Base-by-base conservation (phyloP, 106 monocot genomes). In the Hemerocallis citrina region DNA sequence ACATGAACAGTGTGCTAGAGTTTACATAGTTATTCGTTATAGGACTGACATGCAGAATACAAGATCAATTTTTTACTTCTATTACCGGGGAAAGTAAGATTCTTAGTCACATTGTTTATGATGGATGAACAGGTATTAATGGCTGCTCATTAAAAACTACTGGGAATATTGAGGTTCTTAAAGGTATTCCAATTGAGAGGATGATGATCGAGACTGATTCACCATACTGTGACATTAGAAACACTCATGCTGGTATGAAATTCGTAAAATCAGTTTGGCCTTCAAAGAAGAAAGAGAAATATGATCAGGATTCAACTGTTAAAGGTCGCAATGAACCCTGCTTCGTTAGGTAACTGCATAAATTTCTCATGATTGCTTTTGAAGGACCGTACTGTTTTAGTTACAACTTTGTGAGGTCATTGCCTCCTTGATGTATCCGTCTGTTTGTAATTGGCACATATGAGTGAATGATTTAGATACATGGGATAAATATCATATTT, bases 161-260 rank as follows among this genome's bases (percentile, higher is more conserved):
- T 55, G 85, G 82, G 44, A 99, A 99, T 75, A 77, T 99, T 39
- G 82, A 80, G 55, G 85, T 77, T 51, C 23, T 92, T 37, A 79
- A 49, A 75, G 75, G 75, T 55, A 88, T 92, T 74, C 92, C 98
- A 25, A 71, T 69, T 29, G 88, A 88, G 64, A 85, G 79, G 70
- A 85, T 99, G 77, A 88, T 99, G 92, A 92, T 99, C 74, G 98
- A 99, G 59, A 99, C 98, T 34, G 98, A 92, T 48, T 88, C 98
- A 42, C 98, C 98, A 63, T 99, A 99, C 46, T 99, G 98, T 73
- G 98, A 92, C 46, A 92, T 99, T 16, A 92, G 72, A 69, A 99
- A 74, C 74, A 92, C 82, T 65, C 92, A 99, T 83, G 98, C 98
- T 59, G 98, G 92, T 32, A 64, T 82, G 55, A 58, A 83, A 44